Conservation (phyloP, 2,329 filamentous ascomycete genomes). For the Fusarium cicatricum region DNA sequence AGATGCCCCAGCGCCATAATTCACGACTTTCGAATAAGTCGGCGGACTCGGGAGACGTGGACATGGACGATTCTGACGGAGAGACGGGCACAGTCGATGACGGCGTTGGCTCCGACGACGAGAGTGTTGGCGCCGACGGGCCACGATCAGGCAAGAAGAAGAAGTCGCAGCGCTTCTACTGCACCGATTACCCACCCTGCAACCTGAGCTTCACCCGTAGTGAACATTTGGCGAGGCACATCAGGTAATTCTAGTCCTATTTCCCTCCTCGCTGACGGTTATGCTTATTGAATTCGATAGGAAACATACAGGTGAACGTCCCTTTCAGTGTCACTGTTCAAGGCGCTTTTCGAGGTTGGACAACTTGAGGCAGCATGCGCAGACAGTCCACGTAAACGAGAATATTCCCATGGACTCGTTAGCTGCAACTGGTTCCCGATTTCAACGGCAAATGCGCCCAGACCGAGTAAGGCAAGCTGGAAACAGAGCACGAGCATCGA, state of each 20-base stretch:
- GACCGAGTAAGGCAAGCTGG: constrained; percentile 81
- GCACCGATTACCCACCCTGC: constrained; percentile 93
- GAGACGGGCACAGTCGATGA: constrained; percentile 62
- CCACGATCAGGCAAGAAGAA: constrained; percentile 89
- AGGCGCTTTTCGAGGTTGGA: constrained; percentile 92
- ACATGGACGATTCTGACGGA: constrained; percentile 79
- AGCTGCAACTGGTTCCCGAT: constrained; percentile 89
- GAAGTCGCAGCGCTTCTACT: constrained; percentile 95
- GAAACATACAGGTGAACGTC: constrained; percentile 96
- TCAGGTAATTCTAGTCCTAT: constrained; percentile 66
- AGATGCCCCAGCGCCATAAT: constrained; percentile 53
- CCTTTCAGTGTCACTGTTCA: constrained; percentile 95
- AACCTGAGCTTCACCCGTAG: constrained; percentile 94
- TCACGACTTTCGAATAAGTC: constrained; percentile 70
- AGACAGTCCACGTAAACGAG: constrained; percentile 97
- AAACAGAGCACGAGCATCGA: constrained; percentile 78
- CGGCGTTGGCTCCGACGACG: constrained; percentile 68
- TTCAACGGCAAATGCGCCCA: constrained; percentile 90
- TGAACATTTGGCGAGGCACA: constrained; percentile 93
- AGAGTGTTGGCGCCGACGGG: constrained; percentile 69
- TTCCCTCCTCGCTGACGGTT: not conserved
- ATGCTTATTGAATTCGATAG: constrained; percentile 53
- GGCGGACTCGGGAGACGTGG: constrained; percentile 72
- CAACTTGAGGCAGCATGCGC: constrained; percentile 94
- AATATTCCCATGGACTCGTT: constrained; percentile 94